Conservation (phyloP, 768 basidiomycete species). For the Polyporus arcularius region DNA sequence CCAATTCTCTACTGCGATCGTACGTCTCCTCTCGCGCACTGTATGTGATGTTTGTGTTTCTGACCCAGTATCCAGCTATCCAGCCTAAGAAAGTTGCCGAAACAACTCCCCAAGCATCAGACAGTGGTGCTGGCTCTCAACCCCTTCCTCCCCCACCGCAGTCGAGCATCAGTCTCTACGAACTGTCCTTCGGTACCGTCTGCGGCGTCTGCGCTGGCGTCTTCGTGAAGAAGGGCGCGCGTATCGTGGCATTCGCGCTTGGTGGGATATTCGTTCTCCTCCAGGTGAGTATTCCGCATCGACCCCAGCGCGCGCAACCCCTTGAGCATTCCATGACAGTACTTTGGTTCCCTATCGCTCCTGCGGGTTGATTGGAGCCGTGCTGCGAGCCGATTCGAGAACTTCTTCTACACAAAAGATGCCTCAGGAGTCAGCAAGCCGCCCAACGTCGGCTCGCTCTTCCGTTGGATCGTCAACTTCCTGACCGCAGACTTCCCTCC, state of each 20-base stretch:
- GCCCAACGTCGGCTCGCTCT: conserved; percentile 65
- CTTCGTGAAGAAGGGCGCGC: conserved; percentile 94
- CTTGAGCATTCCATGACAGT: conserved; percentile 46
- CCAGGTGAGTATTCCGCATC: conserved; percentile 56
- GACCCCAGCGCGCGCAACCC: neutral
- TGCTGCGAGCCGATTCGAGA: conserved; percentile 68
- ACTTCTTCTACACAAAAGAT: conserved; percentile 66
- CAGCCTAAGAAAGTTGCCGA: conserved; percentile 3
- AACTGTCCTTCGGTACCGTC: conserved; percentile 87
- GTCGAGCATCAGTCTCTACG: conserved; percentile 78
- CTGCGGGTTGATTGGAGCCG: conserved; percentile 82
- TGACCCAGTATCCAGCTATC: conserved; percentile 2
- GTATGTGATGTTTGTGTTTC: neutral
- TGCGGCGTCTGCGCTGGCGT: conserved; percentile 89
- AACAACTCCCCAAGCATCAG: neutral
- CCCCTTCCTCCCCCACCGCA: conserved; percentile 54
- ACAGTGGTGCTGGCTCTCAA: conserved; percentile 3
- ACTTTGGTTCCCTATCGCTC: conserved; percentile 70
- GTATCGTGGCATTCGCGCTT: conserved; percentile 78
- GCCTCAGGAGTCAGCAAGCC: conserved; percentile 53
- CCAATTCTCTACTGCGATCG: conserved; percentile 56
- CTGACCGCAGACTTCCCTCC: conserved; percentile 92
- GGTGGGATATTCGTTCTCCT: conserved; percentile 90
- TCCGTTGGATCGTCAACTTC: conserved; percentile 73
- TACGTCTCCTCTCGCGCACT: conserved; percentile 27